Conservation (phyloP, 306 rosid species). For the Carpinus fangiana region DNA sequence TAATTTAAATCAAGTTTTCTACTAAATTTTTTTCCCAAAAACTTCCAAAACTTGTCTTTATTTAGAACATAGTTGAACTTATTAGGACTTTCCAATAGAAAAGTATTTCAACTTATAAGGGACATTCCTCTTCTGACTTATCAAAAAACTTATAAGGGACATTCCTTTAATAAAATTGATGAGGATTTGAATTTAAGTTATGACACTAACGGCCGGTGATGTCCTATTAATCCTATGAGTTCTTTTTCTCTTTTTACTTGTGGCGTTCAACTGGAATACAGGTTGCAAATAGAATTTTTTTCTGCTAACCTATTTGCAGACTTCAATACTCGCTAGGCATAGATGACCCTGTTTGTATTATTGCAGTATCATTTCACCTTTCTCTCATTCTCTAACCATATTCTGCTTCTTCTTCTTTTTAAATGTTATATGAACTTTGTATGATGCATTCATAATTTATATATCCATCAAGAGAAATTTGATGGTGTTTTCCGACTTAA, state of each 20-base stretch:
- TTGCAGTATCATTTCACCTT: not conserved
- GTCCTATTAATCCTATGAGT: not conserved
- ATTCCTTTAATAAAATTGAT: not conserved
- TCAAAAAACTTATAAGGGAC: too few relatives aligned
- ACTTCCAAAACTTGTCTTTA: not conserved
- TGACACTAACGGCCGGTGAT: not conserved
- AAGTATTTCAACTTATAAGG: too few relatives aligned
- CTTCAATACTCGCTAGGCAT: not conserved
- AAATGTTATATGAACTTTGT: not conserved
- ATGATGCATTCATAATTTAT: not conserved
- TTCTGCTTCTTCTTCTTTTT: not conserved
- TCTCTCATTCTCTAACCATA: constrained; percentile 1
- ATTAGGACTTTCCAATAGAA: not conserved
- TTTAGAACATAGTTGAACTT: not conserved
- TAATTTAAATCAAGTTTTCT: not conserved
- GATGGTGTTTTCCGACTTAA: not conserved
- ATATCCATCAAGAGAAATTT: not conserved
- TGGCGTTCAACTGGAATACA: not conserved
- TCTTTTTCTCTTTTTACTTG: not conserved
- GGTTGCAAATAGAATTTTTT: not conserved
- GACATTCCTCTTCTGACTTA: too few relatives aligned
- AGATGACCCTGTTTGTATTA: not conserved
- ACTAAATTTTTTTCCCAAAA: not conserved
- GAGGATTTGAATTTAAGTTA: not conserved
- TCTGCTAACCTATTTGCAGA: not conserved